Conservation (phyloP, 306 rosid species). For the Quercus dentata region DNA sequence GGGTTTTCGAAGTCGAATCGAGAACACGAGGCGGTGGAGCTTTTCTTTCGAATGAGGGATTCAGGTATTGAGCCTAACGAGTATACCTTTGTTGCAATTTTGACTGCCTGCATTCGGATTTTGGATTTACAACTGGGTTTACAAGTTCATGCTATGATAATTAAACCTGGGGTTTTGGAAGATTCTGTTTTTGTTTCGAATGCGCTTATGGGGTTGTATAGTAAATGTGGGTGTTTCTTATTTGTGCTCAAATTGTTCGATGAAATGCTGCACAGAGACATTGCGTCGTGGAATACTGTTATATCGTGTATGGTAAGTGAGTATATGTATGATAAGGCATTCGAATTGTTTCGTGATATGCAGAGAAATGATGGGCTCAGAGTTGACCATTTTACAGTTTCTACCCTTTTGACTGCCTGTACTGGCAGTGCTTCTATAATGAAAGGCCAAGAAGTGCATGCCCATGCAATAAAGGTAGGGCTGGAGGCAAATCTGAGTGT, state of each 20-base stretch:
- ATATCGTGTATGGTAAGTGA: conserved; percentile 49
- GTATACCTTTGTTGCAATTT: conserved; percentile 70
- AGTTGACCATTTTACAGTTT: conserved; percentile 56
- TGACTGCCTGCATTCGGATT: conserved; percentile 57
- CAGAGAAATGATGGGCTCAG: conserved; percentile 26
- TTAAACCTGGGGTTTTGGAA: conserved; percentile 44
- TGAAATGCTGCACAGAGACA: conserved; percentile 51
- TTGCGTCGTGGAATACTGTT: conserved; percentile 70
- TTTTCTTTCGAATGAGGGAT: conserved; percentile 60
- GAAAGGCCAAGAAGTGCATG: conserved; percentile 62
- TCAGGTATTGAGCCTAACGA: conserved; percentile 56
- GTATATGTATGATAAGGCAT: conserved; percentile 36
- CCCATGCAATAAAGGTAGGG: conserved; percentile 61
- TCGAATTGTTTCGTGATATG: conserved; percentile 52
- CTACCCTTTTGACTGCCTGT: conserved; percentile 65
- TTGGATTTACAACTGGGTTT: conserved; percentile 42
- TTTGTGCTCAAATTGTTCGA: conserved; percentile 47
- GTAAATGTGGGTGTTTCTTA: conserved; percentile 42
- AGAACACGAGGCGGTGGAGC: conserved; percentile 49
- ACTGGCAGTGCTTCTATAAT: conserved; percentile 22
- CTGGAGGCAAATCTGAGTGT: conserved; percentile 60
- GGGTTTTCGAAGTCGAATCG: conserved; percentile 59
- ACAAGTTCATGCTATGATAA: conserved; percentile 58
- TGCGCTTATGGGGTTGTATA: conserved; percentile 59
- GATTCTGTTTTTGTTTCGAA: conserved; percentile 56